Base-by-base conservation (phyloP, 495 filamentous ascomycete species). In the Lindgomyces ingoldianus region DNA sequence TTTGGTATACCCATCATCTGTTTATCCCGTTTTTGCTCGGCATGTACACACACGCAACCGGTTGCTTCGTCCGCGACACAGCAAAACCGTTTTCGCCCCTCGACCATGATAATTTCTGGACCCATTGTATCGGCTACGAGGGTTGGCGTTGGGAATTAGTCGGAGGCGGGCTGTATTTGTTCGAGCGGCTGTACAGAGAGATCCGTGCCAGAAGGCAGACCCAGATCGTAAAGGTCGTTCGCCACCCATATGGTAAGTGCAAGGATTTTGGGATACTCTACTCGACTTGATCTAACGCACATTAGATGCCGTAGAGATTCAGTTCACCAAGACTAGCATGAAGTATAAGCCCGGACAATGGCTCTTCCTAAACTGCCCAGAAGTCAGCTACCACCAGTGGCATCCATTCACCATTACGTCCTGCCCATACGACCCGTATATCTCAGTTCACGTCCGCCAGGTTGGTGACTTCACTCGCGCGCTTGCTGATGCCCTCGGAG, bases 371-470 rank as follows among this genome's bases (percentile, higher is more conserved):
- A 92, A 98, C 75, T 85, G 96, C 10, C 94, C 94, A 1, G 85
- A 89, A 4, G 86, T 99, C 42, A 95, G 90, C 55, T 83, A 79
- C 60, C 86, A 88, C 65, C 93, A 99, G 79, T 99, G 94, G 94
- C 94, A 99, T 77, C 94, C 94, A 16, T 99, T 98, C 75, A 99
- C 94, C 74, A 99, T 99, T 78, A 99, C 94, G 11, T 98, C 95
- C 52, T 98, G 95, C 76, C 94, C 95, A 24, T 91, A 90, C 70
- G 94, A 99, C 68, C 87, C 89, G 1, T 96, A 98, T 76, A 83
- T 98, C 71, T 94, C 90, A 54, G 83, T 98, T 22, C 94, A 98
- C 73, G 86, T 98, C 61, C 89, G 93, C 49, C 94, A 98, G 81
- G 92, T 98, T 10, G 94, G 94, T 57, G 94, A 98, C 75, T 98